These are phyloP conservation scores for Volvox carteri DNA, from an alignment of 163 green algal genomes.

Conservation along the genomic window DNA sequence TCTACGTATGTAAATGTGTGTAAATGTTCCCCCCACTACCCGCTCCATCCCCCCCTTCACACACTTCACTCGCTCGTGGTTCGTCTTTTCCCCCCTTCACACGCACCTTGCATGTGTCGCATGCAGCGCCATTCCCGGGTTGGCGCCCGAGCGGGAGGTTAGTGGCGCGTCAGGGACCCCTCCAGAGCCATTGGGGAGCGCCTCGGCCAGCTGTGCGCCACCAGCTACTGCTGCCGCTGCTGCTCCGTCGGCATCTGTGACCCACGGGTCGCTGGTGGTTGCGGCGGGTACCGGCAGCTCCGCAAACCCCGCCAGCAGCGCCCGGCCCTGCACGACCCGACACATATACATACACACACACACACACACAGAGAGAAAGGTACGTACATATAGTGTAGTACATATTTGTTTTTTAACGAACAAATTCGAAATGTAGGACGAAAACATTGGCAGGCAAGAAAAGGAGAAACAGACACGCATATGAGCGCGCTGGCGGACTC, in stretches of 20 bases:
- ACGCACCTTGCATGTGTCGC: constrained; percentile 34
- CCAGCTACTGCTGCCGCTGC: neutral
- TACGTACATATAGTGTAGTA: too few species aligned
- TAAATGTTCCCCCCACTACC: too few species aligned
- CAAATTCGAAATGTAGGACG: too few species aligned
- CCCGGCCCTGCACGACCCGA: constrained; percentile 13
- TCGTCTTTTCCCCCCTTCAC: too few species aligned
- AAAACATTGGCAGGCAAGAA: neutral
- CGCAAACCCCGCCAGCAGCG: constrained; percentile 25
- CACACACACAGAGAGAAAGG: too few species aligned
- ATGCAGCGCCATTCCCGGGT: constrained; percentile 49
- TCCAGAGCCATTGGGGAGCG: neutral
- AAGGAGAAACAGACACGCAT: neutral
- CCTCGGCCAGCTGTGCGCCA: neutral
- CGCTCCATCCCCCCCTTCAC: too few species aligned
- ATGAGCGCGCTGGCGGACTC: neutral
- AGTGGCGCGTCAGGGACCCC: neutral
- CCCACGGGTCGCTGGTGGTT: neutral
- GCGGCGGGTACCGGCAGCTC: neutral
- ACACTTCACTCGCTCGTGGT: too few species aligned
- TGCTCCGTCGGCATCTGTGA: neutral
- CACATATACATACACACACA: too few species aligned
- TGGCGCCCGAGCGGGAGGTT: constrained; percentile 25
- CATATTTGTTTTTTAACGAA: too few species aligned
- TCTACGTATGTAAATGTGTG: too few species aligned